Conservation (phyloP, 2,329 filamentous ascomycete species). For the Colletotrichum acutatum region DNA sequence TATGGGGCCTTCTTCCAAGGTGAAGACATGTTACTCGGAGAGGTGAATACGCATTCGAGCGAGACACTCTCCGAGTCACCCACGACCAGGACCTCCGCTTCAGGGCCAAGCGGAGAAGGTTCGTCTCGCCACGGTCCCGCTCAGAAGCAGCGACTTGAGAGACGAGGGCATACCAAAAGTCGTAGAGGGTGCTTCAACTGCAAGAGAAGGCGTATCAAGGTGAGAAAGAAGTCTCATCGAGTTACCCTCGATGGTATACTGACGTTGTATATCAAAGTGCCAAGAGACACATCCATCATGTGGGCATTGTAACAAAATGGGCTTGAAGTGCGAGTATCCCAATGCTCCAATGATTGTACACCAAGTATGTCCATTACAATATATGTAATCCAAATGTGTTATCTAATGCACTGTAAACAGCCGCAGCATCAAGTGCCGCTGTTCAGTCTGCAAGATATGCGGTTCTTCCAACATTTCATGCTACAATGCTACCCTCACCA, state of each 20-base stretch:
- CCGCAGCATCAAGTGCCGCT: conserved; percentile 68
- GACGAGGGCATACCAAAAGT: conserved; percentile 74
- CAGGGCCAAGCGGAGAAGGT: not conserved
- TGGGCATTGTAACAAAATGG: conserved; percentile 71
- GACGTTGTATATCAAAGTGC: conserved; percentile 55
- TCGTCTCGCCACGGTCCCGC: conserved; percentile 11
- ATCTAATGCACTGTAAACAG: conserved; percentile 43
- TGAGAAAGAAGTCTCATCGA: conserved; percentile 37
- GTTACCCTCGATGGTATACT: not conserved
- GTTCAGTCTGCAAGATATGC: conserved; percentile 73
- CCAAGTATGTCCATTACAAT: conserved; percentile 50
- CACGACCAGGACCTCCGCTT: not conserved
- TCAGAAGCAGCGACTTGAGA: conserved; percentile 57
- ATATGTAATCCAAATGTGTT: too few relatives aligned
- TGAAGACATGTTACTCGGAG: conserved; percentile 31
- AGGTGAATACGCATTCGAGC: conserved; percentile 39
- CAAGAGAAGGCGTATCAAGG: conserved; percentile 74
- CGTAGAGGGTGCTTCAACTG: conserved; percentile 75
- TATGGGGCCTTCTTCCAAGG: conserved; percentile 51
- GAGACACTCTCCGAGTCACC: conserved; percentile 43
- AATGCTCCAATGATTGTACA: conserved; percentile 60
- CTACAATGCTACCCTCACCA: conserved; percentile 71
- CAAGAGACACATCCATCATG: conserved; percentile 74
- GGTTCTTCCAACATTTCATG: conserved; percentile 76
- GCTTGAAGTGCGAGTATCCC: conserved; percentile 72